These are phyloP conservation scores for Podila epigama DNA, from an alignment of 192 early-diverging fungal genomes.

Conservation along the genomic window DNA sequence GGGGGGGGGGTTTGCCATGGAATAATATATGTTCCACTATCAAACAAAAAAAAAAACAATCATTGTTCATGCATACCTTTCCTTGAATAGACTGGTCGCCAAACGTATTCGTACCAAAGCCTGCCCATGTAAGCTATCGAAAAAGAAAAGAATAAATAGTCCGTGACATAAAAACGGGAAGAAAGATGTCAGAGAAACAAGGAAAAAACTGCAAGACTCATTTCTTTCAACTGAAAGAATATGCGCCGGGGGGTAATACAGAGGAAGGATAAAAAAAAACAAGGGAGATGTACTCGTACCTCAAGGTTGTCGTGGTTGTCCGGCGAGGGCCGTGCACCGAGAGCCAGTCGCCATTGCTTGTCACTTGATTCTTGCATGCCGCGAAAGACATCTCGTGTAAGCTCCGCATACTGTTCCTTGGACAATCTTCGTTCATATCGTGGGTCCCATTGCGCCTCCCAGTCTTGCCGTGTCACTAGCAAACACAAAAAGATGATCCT, in stretches of 20 bases:
- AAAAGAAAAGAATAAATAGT: not conserved
- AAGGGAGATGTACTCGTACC: slow-evolving; percentile 3
- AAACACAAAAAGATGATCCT: not conserved
- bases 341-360: slow-evolving; percentile 15
- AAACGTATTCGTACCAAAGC: slow-evolving; percentile 18
- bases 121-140: slow-evolving; percentile 41
- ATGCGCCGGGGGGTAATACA: no score
- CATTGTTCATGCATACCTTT: slow-evolving; percentile 7
- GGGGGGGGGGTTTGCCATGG: not conserved
- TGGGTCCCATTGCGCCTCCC: slow-evolving; percentile 22
- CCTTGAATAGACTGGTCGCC: slow-evolving; percentile 8
- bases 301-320: slow-evolving; percentile 4
- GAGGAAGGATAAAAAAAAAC: no score
- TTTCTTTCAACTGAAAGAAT: no score
- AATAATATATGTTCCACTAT: no score
- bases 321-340: slow-evolving; percentile 14
- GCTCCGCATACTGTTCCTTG: slow-evolving; percentile 14
- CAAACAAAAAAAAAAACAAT: not conserved
- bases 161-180: not conserved
- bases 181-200: not conserved
- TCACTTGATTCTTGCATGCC: slow-evolving; percentile 8
- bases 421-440: slow-evolving; percentile 20
- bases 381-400: slow-evolving; percentile 32
- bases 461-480: slow-evolving; percentile 26
- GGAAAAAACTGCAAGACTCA: not conserved